Evolutionary conservation across 1,284 basidiomycete species (phyloP).

Genomic region (Ustilago esculenta): DNA sequence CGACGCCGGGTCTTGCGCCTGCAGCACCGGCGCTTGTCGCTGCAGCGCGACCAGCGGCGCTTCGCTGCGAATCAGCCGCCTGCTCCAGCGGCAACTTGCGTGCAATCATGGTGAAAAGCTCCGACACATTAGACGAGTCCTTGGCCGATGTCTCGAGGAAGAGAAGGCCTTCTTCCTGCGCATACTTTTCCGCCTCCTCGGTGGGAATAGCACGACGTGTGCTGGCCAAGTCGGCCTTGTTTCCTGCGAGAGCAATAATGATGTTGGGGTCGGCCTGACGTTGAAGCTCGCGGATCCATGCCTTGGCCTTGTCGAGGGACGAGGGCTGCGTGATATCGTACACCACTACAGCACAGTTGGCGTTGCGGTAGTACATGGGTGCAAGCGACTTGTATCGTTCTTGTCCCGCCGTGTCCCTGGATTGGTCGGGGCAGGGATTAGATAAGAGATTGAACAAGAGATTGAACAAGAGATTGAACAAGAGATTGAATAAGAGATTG

Average conservation of each 20-base stretch:
- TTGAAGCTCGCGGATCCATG: slow-evolving; percentile 95
- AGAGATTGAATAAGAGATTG: no score
- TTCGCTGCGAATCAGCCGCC: slow-evolving; percentile 46
- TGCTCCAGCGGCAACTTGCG: slow-evolving; percentile 63
- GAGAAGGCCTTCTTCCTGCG: slow-evolving; percentile 91
- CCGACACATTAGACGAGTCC: slow-evolving; percentile 86
- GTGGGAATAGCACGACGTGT: slow-evolving; percentile 68
- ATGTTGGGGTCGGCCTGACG: slow-evolving; percentile 97
- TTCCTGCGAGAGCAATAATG: slow-evolving; percentile 83
- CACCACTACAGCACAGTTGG: slow-evolving; percentile 65
- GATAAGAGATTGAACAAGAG: no score
- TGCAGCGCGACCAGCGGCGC: slow-evolving; percentile 29
- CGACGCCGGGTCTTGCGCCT: slow-evolving; percentile 46
- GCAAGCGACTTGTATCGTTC: slow-evolving; percentile 76
- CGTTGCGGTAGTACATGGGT: slow-evolving; percentile 67
- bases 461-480: no score
- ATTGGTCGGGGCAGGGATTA: not conserved
- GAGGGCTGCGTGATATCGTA: slow-evolving; percentile 65
- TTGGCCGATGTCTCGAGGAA: slow-evolving; percentile 97
- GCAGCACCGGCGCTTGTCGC: slow-evolving; percentile 13
- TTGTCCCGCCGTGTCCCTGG: slow-evolving; percentile 79
- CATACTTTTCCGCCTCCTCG: slow-evolving; percentile 81
- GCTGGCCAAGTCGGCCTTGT: slow-evolving; percentile 85
- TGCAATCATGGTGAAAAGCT: slow-evolving; percentile 70
- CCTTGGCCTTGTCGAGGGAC: slow-evolving; percentile 91